phyloP scores from a whole-genome alignment of 2,329 filamentous ascomycete genomes.

The Gaeumannomyces sp. region DNA sequence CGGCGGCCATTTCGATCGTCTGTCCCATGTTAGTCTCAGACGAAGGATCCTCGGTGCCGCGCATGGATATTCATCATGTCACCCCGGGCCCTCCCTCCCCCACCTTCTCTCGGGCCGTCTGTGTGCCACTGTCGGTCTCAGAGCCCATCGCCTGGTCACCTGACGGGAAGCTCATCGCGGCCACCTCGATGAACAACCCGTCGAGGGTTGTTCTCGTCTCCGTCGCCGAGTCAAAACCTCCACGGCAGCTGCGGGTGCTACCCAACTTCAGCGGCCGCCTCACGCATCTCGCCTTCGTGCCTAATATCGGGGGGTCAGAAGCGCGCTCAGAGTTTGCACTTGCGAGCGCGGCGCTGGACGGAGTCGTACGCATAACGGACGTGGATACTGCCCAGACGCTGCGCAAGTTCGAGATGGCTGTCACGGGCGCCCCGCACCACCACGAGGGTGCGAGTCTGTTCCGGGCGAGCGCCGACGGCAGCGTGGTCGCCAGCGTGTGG shows the following conservation, averaged over 20 bases:
- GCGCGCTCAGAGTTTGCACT: slow-evolving; percentile 13
- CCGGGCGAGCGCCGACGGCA: slow-evolving; percentile 27
- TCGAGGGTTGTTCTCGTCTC: slow-evolving; percentile 12
- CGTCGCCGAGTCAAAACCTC: background rate
- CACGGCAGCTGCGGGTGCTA: slow-evolving; percentile 4
- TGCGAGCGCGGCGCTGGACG: slow-evolving; percentile 31
- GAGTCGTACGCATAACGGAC: slow-evolving; percentile 31
- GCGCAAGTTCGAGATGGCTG: slow-evolving; percentile 25
- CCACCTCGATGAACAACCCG: slow-evolving; percentile 10
- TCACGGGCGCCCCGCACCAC: slow-evolving; percentile 15
- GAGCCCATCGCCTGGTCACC: slow-evolving; percentile 16
- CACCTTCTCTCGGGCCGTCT: too few relatives aligned
- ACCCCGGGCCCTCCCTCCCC: too few relatives aligned
- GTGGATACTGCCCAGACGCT: slow-evolving; percentile 27
- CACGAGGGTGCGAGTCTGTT: slow-evolving; percentile 23
- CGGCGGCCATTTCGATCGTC: too few relatives aligned
- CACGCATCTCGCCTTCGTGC: slow-evolving; percentile 31
- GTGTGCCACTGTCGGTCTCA: slow-evolving; percentile 3
- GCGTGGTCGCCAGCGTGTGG: slow-evolving; percentile 32
- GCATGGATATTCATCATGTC: too few relatives aligned
- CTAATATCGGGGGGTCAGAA: slow-evolving; percentile 16
- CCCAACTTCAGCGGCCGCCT: slow-evolving; percentile 28
- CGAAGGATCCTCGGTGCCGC: too few relatives aligned
- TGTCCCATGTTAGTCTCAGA: too few relatives aligned
- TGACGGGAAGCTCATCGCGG: slow-evolving; percentile 14